Base-by-base conservation (phyloP, 2,329 filamentous ascomycete genomes). In the Fusarium secorum region DNA sequence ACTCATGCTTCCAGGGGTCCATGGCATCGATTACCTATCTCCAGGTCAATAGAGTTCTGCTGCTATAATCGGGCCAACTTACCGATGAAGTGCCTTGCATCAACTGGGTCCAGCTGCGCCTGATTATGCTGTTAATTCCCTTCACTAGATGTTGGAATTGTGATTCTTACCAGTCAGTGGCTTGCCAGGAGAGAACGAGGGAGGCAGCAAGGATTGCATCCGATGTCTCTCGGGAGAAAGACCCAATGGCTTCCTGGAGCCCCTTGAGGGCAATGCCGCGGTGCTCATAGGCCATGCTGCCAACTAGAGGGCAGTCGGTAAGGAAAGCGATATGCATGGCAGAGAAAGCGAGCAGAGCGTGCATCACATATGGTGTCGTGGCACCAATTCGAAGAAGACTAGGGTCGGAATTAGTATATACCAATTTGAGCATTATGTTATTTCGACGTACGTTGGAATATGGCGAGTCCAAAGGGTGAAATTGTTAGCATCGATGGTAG, bases 381-480 rank as follows among this genome's bases (percentile, higher is more conserved):
- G 94, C 88, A 61, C 93, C 94, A 77, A 97, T 92, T 74, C 91
- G 90, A 71, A 99, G 87, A 38, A 79, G 70, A 60, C 73, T 82
- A 58, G 52, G 52, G 24, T 35, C 13, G n/a, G 20, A n/a, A 55
- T 73, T 66, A 76, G 74, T 52, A 41, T 58, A 30, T 42, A 46
- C 15, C n/a, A 39, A 35, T 36, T 49, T 36, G 35, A 49, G 28
- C 15, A 30, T 38, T 28, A 57, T 32, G 46, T 48, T 58, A 41
- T 52, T 42, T 48, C 8, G 44, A 86, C 93, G 85, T 88, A 97
- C 94, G 91, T 93, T 66, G 94, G 95, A 78, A 98, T 94, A 81
- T 96, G 93, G 77, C 93, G 90, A 53, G 94, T 95, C 96, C 96
- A 99, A 66, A 97, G 85, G 26, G 94, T 97, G 79, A 97, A 94